Conservation (phyloP, 2,329 filamentous ascomycete species). For the Aspergillus pseudoterreus region DNA sequence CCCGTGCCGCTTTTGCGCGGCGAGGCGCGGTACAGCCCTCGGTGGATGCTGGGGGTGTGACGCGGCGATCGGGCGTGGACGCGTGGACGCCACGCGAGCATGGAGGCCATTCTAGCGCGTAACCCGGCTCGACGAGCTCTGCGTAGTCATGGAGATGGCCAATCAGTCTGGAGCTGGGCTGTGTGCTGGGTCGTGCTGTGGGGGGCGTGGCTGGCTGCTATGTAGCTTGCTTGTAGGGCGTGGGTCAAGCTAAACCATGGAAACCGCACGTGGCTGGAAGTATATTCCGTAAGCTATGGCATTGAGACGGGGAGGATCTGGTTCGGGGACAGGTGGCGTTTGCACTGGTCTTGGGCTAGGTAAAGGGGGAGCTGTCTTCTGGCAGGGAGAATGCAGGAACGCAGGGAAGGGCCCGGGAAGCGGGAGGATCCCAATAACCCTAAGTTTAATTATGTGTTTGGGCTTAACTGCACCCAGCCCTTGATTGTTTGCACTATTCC, state of each 20-base stretch:
- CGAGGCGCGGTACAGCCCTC: background rate
- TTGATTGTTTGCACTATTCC: no score
- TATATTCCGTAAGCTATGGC: background rate
- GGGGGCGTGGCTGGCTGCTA: background rate
- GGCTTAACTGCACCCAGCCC: no score
- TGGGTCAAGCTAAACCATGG: background rate
- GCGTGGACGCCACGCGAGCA: background rate
- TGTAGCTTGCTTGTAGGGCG: background rate
- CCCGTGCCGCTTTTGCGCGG: constrained; percentile 27
- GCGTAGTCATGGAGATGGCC: background rate
- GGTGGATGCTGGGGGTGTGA: background rate
- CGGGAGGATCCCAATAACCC: background rate
- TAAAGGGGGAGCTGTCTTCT: background rate
- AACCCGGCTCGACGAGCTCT: background rate
- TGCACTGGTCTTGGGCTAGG: background rate
- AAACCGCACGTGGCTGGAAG: background rate
- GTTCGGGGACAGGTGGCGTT: background rate
- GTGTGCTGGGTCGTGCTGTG: background rate
- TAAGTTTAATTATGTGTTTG: no score
- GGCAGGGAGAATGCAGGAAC: background rate
- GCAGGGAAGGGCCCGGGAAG: background rate
- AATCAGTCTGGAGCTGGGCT: background rate
- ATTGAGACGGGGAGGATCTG: background rate
- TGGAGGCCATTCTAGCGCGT: background rate
- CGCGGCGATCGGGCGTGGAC: background rate